phyloP scores from a whole-genome alignment of 352 stramenopile genomes.

The Globisporangium parvum region DNA sequence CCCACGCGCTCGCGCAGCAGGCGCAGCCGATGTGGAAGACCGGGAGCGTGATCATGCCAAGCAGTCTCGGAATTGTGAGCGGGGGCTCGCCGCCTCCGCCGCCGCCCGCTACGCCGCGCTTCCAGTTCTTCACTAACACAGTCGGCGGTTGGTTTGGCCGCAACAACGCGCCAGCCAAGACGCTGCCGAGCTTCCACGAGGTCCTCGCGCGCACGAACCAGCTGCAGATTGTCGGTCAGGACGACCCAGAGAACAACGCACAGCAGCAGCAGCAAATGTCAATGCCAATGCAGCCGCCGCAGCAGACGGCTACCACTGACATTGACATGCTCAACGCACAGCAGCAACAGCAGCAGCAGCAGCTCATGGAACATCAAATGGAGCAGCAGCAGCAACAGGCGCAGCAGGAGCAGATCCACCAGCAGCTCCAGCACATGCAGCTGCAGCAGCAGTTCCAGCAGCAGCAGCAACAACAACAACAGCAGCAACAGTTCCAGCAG shows the following conservation, averaged over 20 bases:
- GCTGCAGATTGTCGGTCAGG: slow-evolving; percentile 42
- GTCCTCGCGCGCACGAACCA: slow-evolving; percentile 62
- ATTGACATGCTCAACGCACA: slow-evolving; percentile 18
- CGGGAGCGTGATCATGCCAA: slow-evolving; percentile 21
- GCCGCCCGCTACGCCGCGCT: slow-evolving; percentile 18
- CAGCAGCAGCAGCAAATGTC: slow-evolving; percentile 2
- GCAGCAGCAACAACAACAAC: background rate
- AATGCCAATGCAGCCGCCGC: background rate
- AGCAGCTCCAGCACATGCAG: slow-evolving; percentile 1
- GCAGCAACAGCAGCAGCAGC: slow-evolving; percentile 3
- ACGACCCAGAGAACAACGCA: background rate
- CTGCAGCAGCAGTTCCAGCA: slow-evolving; percentile 1
- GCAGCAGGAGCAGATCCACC: background rate
- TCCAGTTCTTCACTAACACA: slow-evolving; percentile 14
- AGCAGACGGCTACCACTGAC: slow-evolving; percentile 16
- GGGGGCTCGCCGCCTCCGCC: slow-evolving; percentile 10
- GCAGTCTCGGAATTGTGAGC: slow-evolving; percentile 13
- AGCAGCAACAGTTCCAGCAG: slow-evolving; percentile 6
- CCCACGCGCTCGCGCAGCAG: slow-evolving; percentile 49
- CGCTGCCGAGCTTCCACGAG: slow-evolving; percentile 57
- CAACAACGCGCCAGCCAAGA: slow-evolving; percentile 21
- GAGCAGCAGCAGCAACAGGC: slow-evolving; percentile 7
- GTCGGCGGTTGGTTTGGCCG: slow-evolving; percentile 13
- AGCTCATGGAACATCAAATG: background rate
- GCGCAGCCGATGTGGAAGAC: slow-evolving; percentile 48